phyloP scores from a whole-genome alignment of 257 asterid genomes.

The Knoxia roxburghii region DNA sequence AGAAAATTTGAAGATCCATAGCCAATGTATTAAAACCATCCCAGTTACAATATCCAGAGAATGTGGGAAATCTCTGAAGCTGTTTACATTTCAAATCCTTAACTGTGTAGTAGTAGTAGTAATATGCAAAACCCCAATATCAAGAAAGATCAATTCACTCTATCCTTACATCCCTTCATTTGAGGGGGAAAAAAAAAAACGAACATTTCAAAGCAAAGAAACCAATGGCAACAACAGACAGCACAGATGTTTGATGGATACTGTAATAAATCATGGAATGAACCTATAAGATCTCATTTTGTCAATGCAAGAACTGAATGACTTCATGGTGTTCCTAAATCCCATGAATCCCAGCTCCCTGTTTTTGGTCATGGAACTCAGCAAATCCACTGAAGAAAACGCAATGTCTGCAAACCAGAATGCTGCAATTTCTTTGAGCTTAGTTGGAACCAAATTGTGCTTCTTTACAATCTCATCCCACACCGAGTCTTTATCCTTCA shows the following conservation, averaged over 20 bases:
- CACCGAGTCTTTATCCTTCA: constrained; percentile 27
- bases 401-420: constrained; percentile 34
- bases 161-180: too few relatives aligned
- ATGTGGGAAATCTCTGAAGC: too few relatives aligned
- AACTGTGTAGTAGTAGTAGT: too few relatives aligned
- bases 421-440: constrained; percentile 27
- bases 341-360: constrained; percentile 35
- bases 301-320: constrained; percentile 25
- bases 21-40: too few relatives aligned
- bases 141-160: too few relatives aligned
- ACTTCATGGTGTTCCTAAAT: constrained; percentile 27
- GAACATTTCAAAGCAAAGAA: not conserved
- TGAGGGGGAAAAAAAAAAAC: too few relatives aligned
- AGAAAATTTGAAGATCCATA: too few relatives aligned
- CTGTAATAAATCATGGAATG: constrained; percentile 14
- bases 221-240: not conserved
- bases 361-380: constrained; percentile 29
- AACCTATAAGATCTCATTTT: constrained; percentile 23
- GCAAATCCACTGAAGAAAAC: constrained; percentile 9
- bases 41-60: too few relatives aligned
- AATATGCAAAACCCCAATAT: too few relatives aligned
- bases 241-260: not conserved
- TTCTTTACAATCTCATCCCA: constrained; percentile 38
- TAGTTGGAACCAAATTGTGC: constrained; percentile 22
- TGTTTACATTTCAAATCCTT: too few relatives aligned